phyloP scores from a whole-genome alignment of 192 early-diverging fungal species.

The Geosiphon pyriformis region DNA sequence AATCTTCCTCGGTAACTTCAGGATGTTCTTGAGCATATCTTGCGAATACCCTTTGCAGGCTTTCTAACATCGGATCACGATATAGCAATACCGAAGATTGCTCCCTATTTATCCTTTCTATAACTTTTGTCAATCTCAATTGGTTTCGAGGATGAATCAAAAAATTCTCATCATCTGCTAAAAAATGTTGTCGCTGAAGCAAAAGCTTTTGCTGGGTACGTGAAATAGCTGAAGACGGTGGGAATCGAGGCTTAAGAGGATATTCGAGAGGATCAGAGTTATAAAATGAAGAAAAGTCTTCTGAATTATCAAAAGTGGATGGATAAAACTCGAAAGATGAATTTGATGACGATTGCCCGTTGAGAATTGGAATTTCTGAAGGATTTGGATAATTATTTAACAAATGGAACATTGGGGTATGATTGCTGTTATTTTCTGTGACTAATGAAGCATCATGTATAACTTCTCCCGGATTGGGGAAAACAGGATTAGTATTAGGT shows the following conservation, averaged over 20 bases:
- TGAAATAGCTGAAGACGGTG: slow-evolving; percentile 23
- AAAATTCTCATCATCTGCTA: slow-evolving; percentile 38
- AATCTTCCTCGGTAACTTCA: slow-evolving; percentile 23
- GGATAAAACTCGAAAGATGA: background rate
- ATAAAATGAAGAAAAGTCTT: slow-evolving; percentile 1
- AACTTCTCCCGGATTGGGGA: background rate
- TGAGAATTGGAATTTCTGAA: background rate
- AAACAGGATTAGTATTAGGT: background rate
- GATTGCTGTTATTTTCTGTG: background rate
- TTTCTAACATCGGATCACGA: slow-evolving; percentile 37
- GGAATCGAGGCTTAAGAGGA: slow-evolving; percentile 13
- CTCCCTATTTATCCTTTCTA: slow-evolving; percentile 41
- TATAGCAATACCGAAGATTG: slow-evolving; percentile 30
- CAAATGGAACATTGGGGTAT: background rate
- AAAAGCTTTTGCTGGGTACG: slow-evolving; percentile 42
- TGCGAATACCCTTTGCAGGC: slow-evolving; percentile 27
- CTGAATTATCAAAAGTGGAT: too few relatives aligned
- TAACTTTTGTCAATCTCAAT: slow-evolving; percentile 36
- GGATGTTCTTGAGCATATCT: slow-evolving; percentile 24
- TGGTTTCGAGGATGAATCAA: slow-evolving; percentile 38
- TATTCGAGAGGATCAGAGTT: slow-evolving; percentile 10
- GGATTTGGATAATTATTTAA: background rate
- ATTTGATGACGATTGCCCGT: background rate
- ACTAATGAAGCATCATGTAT: background rate
- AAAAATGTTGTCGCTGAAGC: slow-evolving; percentile 37